Base-by-base conservation (phyloP, 768 basidiomycete genomes). In the Pulveroboletus sp. region DNA sequence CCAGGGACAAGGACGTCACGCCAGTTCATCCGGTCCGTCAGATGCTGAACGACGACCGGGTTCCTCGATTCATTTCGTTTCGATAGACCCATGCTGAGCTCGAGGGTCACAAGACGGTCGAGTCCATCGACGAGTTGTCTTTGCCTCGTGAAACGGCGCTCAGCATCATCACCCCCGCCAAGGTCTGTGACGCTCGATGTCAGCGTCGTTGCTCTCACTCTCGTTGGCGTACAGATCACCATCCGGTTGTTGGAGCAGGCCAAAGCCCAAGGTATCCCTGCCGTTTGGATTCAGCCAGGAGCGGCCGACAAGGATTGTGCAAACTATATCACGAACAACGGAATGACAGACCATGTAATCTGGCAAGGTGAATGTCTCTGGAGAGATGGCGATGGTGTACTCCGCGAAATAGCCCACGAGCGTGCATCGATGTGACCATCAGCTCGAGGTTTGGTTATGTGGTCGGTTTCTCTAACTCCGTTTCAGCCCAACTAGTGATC, bases 201-300 rank as follows among this genome's bases (percentile, higher is more conserved):
- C 45, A 1, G 2, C 14, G 14, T 26, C 11, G 19, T 31, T 1
- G 34, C 16, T 35, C 49, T 53, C 34, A 34, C 19, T 16, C 7
- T 19, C 22, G n/a, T 6, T 31, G 8, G 3, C 24, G n/a, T 45
- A 13, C 56, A 91, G 87, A 70, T 92, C 35, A 92, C 89, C 10
- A 76, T 90, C 39, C 72, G 70, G 20, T 55, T 90, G 46, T 68
- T 92, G 58, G 71, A 84, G 63, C 75, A 82, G 50, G 86, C 84
- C 8, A 83, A 83, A 64, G 74, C 75, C n/a, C 77, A 81, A n/a
- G 67, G 68, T n/a, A 67, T 89, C n/a, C 85, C 83, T 6, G 76
- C 83, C 4, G 74, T 93, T 37, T 95, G 93, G 93, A 77, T 94
- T 26, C 93, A 95, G 64, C 93, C 93, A 7, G 91, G 91, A 19